Base-by-base conservation (phyloP, 352 stramenopile species). In the Saprolegnia diclina region DNA sequence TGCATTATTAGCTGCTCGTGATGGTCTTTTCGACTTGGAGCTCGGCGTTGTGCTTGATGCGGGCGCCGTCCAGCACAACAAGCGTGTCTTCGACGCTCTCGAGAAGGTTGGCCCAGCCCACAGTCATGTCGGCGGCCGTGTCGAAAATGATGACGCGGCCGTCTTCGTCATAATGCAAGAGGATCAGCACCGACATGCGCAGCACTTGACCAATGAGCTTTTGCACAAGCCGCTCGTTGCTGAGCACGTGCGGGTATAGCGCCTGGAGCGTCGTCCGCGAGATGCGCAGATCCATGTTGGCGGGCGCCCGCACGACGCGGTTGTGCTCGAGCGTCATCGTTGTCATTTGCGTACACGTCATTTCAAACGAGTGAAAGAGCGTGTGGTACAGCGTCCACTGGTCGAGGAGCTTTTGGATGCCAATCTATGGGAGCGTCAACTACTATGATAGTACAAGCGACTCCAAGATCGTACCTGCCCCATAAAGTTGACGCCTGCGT, bases 141-240 rank as follows among this genome's bases (percentile, higher is more conserved):
- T 89, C 78, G 69, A 87, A 88, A 0, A 78, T 74, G 54, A 79
- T 65, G 45, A 90, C 79, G 52, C 77, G 79, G 63, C 83, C 76
- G 63, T 88, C 78, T 13, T 72, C 53, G 19, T 72, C 74, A 63
- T 89, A 90, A 73, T 85, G 88, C 61, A 90, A 87, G 22, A 76
- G 78, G 66, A 87, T 88, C 3, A 65, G 69, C 24, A 85, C 80
- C 0, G 74, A 66, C 56, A 89, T 89, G 42, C 72, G 71, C 18
- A 91, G 24, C 62, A 88, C 69, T 29, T 74, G 72, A 7, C 79
- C 80, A 18, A 91, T 83, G 53, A 91, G 80, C 19, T 72, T 74
- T 73, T 91, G 83, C 59, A 90, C 79, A 16, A 91, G 71, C 37
- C 62, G 29, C 57, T 88, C 80, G 57, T 91, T 86, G 72, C 78